Evolutionary conservation across 2,329 filamentous ascomycete genomes (phyloP), one percentile per base, ranked within the genome.

Genomic region (Epichloe coenophiala): DNA sequence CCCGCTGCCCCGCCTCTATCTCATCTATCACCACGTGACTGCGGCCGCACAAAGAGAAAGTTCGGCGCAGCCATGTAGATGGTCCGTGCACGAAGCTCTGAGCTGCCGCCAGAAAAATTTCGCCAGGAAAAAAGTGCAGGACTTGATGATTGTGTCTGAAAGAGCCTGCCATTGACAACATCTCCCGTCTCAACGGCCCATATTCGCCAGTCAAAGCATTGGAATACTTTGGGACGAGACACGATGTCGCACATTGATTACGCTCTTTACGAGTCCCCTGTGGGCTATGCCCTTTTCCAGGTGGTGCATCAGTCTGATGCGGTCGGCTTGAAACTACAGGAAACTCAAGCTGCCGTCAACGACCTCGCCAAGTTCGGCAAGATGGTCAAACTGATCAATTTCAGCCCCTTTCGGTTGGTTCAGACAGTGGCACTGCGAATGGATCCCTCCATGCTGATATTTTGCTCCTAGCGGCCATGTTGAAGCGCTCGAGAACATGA

Each of bases 231-330:
- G 58, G 58, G 60, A 56, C 58, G 59, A 61, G 54, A 61, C 63
- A 71, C 59, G 51, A 86, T 86, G 82, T 76, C 83, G 60, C 71
- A 71, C 62, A 76, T 89, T 67, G 85, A 96, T 69, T 96, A 88
- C 70, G 78, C 95, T 60, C 81, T 97, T 64, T 88, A 90, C 73
- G 91, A 97, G 75, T 87, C 84, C 70, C 84, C 90, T 57, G 86
- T 97, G 69, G 93, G 93, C 74, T 98, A 96, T 79, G 88, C 89
- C 66, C 76, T 95, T 70, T 98, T 97, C 77, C 86, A 95, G 73
- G 87, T 96, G 59, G 78, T 86, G 59, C 82, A 90, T 69, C 88
- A 96, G 74, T 81, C 87, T 61, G 93, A 97, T 71, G 85, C 85
- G 54, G 85, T 98, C 63, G 93, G 89, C 61, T 84, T 93, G 66